Evolutionary conservation across 371 early-diverging fungal species (phyloP).

Genomic region (Rhizopus arrhizus): DNA sequence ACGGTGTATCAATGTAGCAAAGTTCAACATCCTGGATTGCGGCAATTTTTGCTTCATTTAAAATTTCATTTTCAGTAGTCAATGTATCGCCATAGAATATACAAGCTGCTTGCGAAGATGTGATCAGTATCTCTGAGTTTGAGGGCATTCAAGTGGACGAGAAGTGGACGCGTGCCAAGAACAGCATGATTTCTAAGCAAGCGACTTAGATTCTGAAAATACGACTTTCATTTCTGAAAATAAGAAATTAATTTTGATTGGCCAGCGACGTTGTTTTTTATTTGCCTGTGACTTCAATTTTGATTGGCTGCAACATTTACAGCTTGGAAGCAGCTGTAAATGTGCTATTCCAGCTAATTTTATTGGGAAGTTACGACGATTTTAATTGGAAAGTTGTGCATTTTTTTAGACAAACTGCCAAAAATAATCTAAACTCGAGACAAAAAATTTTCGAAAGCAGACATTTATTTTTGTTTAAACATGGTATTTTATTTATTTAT

Average conservation of each 20-base stretch:
- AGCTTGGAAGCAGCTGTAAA: too few relatives aligned
- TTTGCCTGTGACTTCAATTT: background rate
- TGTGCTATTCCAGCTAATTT: too few relatives aligned
- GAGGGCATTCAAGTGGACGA: slow-evolving; percentile 14
- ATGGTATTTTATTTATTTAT: too few relatives aligned
- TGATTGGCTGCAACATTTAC: slow-evolving; percentile 3
- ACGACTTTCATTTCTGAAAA: slow-evolving; percentile 11
- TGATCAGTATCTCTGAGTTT: slow-evolving; percentile 19
- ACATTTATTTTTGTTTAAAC: too few relatives aligned
- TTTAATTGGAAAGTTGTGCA: too few relatives aligned
- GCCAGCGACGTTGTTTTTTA: background rate
- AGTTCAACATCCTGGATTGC: slow-evolving; percentile 14
- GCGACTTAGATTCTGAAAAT: slow-evolving; percentile 4
- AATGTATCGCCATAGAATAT: slow-evolving; percentile 16
- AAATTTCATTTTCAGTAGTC: slow-evolving; percentile 17
- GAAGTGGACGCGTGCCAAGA: slow-evolving; percentile 1
- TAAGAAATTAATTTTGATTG: slow-evolving; percentile 9
- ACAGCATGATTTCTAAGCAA: background rate
- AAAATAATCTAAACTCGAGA: too few relatives aligned
- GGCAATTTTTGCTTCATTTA: slow-evolving; percentile 21
- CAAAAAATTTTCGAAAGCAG: too few relatives aligned
- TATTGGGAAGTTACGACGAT: too few relatives aligned
- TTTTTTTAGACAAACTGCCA: too few relatives aligned
- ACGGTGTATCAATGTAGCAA: slow-evolving; percentile 15
- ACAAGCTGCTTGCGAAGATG: slow-evolving; percentile 19